Base-by-base conservation (phyloP, 2,329 filamentous ascomycete species). In the Claviceps paspali region DNA sequence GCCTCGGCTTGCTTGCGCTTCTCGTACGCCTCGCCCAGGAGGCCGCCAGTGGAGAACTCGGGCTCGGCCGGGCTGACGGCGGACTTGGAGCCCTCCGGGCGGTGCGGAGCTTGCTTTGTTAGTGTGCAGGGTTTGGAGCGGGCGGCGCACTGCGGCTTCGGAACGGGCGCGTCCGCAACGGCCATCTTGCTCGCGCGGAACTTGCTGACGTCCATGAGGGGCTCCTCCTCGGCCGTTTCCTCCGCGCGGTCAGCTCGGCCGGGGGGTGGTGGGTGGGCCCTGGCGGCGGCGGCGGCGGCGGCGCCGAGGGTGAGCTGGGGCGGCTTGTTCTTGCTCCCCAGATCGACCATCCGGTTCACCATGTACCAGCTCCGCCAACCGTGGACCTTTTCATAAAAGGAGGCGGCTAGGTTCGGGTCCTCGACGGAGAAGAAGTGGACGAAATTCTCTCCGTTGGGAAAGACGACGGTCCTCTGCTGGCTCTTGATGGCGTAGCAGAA, bases 331-430 rank as follows among this genome's bases (percentile, higher is more conserved):
- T 52, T 54, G 38, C 70, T 7, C 2, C 19, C 68, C 14, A 76
- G 43, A 35, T 60, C 55, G 5, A 60, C 74, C 51, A 79, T 70
- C 42, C 76, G 76, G 47, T 83, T 78, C 30, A 84, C 80, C 6
- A 95, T 61, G 51, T 94, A 94, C 85, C 86, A 94, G 55, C 83
- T 92, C 41, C 88, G 74, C 87, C 87, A 95, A 28, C 62, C 62
- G 43, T 94, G 85, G 1, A 93, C 68, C 18, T 70, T 68, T 12
- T 70, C 64, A 49, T 81, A 77, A 59, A 88, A 94, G 11, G 64
- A 61, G n/a, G 70, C 67, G 1, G 82, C 83, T 1, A 76, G 57
- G 1, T 62, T 54, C 5, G 68, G 62, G 48, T 95, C 83, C 31
- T 84, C 83, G 2, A 81, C 84, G 41, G 76, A 79, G 60, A 96